phyloP scores from a whole-genome alignment of 1,139 yeast species.

The Casaregolazyma lundiana region DNA sequence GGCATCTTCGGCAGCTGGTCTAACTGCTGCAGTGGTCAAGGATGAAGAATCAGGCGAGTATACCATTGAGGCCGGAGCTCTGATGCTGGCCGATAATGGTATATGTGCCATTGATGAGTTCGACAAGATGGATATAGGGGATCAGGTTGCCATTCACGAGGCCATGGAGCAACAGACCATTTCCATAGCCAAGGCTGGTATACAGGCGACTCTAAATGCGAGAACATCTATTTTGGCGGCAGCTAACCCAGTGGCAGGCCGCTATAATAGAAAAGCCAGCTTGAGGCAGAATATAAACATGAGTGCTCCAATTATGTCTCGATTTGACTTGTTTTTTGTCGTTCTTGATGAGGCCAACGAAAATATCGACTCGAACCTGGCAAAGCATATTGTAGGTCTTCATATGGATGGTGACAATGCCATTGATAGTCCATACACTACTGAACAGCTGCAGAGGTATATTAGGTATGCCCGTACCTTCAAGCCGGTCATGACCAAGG shows the following conservation, averaged over 20 bases:
- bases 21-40: slow-evolving; percentile 95
- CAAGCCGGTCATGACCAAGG: slow-evolving; percentile 81
- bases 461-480: slow-evolving; percentile 91
- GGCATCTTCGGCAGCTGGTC: slow-evolving; percentile 98
- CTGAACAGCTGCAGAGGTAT: slow-evolving; percentile 84
- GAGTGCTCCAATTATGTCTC: slow-evolving; percentile 99
- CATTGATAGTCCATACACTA: slow-evolving; percentile 81
- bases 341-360: slow-evolving; percentile 94
- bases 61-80: slow-evolving; percentile 98
- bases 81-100: slow-evolving; percentile 98
- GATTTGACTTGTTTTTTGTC: slow-evolving; percentile 94
- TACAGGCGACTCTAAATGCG: slow-evolving; percentile 95
- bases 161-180: slow-evolving; percentile 99
- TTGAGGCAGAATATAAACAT: slow-evolving; percentile 83
- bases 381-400: slow-evolving; percentile 86
- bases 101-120: slow-evolving; percentile 98
- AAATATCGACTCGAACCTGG: slow-evolving; percentile 80
- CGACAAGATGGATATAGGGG: slow-evolving; percentile 93
- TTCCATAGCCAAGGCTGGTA: slow-evolving; percentile 97
- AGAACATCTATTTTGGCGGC: slow-evolving; percentile 95
- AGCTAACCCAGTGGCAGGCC: slow-evolving; percentile 94
- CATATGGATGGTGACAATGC: slow-evolving; percentile 93
- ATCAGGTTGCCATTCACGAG: slow-evolving; percentile 98
- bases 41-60: slow-evolving; percentile 98
- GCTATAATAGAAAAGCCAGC: slow-evolving; percentile 83